Base-by-base conservation (phyloP, 164 flowering plant genomes). In the Stephania yunnanensis region DNA sequence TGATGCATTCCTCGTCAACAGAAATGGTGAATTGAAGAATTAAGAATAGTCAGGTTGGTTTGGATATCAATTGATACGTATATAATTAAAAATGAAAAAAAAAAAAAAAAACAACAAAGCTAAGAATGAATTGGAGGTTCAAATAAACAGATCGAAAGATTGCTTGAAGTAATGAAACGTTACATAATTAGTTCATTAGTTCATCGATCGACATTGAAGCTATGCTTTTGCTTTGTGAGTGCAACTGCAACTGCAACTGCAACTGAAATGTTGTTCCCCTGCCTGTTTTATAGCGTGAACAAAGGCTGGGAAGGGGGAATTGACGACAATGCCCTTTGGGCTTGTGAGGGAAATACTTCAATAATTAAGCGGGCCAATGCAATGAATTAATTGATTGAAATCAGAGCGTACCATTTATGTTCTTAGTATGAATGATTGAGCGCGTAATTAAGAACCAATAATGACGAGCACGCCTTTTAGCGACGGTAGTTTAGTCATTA, bases 1-100 rank as follows among this genome's bases (percentile, higher is more conserved):
- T 77, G 78, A 79, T 71, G 85, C 82, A 82, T 80, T 82, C 84
- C 82, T 78, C 36, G 42, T 50, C 2, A 50, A 50, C 15, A 9
- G 42, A 36, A 36, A 36, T 36, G 2, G 42, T 36, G 4, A 25
- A 25, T 25, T 25, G 25, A 25, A 25, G 25, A 25, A 25, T 25
- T 25, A 25, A 25, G 25, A 25, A 25, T 25, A 25, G 25, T 25
- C 25, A 25, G 25, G 25, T 25, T 25, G 0, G 25, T 25, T 25
- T 25, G 25, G 25, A 25, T 25, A 25, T 25, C 25, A 25, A 25
- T 25, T 25, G 25, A 25, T 25, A 25, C 0, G 25, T 25, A 25
- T 25, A 25, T 25, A 25, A 25, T 25, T 25, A 25, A 25, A 25
- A 25, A 25, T 25, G 25, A 25, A 25, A 25, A 25, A 25, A 25